phyloP scores from a whole-genome alignment of 768 basidiomycete species.

The Hysterangium stoloniferum region DNA sequence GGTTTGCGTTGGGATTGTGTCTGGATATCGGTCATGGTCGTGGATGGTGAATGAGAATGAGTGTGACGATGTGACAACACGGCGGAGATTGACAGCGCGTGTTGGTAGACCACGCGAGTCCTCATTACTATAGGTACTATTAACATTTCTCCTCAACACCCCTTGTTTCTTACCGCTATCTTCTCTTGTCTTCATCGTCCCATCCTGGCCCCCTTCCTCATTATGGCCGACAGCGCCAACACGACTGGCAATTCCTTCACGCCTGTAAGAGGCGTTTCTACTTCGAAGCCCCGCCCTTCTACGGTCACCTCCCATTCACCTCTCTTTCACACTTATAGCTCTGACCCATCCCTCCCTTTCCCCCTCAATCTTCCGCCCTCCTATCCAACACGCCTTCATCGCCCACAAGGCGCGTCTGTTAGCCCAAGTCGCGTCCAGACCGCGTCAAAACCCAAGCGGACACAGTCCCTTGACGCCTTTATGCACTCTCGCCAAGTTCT shows the following conservation, averaged over 20 bases:
- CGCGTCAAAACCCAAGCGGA: conserved; percentile 1
- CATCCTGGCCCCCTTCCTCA: not conserved
- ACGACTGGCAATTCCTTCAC: not conserved
- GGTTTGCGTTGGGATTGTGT: too few species aligned
- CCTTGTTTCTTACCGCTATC: not conserved
- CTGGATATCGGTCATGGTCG: not conserved
- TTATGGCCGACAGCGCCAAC: not conserved
- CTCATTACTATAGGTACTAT: not conserved
- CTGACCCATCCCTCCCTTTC: conserved; percentile 10
- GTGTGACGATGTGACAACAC: conserved; percentile 8
- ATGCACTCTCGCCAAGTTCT: conserved; percentile 6
- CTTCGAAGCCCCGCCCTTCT: not conserved
- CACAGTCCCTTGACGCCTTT: conserved; percentile 9
- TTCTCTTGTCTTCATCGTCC: conserved; percentile 5
- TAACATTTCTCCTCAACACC: not conserved
- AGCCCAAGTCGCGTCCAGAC: conserved; percentile 1
- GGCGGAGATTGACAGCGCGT: conserved; percentile 1
- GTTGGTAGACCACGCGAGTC: not conserved
- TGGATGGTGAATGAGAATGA: not conserved
- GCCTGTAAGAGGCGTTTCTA: too few species aligned
- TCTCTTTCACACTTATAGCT: not conserved
- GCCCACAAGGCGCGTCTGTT: conserved; percentile 7
- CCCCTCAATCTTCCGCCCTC: conserved; percentile 11
- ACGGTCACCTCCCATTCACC: conserved; percentile 8
- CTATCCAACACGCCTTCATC: conserved; percentile 9